These are phyloP conservation scores for Verticillium isaacii DNA, from an alignment of 2,329 filamentous ascomycete genomes.

Conservation along the genomic window DNA sequence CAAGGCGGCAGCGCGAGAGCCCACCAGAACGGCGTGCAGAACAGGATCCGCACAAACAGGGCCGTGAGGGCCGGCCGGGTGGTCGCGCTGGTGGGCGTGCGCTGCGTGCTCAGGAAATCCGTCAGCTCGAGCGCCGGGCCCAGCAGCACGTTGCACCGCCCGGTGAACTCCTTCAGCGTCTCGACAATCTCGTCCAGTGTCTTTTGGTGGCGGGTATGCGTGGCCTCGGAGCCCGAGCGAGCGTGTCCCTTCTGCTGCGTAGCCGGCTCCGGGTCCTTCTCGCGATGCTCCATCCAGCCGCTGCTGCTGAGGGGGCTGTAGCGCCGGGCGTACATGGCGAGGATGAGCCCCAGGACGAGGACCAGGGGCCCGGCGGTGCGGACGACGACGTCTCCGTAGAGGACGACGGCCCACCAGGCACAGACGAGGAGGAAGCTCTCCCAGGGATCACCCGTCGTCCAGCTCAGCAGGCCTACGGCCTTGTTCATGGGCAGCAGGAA, in stretches of 20 bases:
- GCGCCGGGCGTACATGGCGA: slow-evolving; percentile 86
- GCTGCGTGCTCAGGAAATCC: slow-evolving; percentile 88
- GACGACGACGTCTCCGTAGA: slow-evolving; percentile 84
- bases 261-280: slow-evolving; percentile 15
- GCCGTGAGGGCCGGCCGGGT: slow-evolving; percentile 85
- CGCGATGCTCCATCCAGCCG: slow-evolving; percentile 55
- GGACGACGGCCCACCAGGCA: slow-evolving; percentile 76
- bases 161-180: slow-evolving; percentile 84
- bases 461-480: slow-evolving; percentile 79
- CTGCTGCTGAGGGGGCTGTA: slow-evolving; percentile 90
- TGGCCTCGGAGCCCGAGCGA: slow-evolving; percentile 49
- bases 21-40: slow-evolving; percentile 87
- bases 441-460: slow-evolving; percentile 92
- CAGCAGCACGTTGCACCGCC: slow-evolving; percentile 84
- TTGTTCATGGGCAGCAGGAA: slow-evolving; percentile 88
- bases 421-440: slow-evolving; percentile 90
- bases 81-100: slow-evolving; percentile 84
- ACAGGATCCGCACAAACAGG: slow-evolving; percentile 81
- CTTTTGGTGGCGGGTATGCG: slow-evolving; percentile 76
- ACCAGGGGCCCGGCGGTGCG: slow-evolving; percentile 79
- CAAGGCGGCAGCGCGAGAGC: slow-evolving; percentile 75
- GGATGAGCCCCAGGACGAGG: slow-evolving; percentile 72
- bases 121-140: slow-evolving; percentile 86
- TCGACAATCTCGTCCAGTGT: slow-evolving; percentile 97
- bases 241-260: slow-evolving; percentile 28